Conservation (phyloP, 2,329 filamentous ascomycete genomes). For the Penicillium sp. region DNA sequence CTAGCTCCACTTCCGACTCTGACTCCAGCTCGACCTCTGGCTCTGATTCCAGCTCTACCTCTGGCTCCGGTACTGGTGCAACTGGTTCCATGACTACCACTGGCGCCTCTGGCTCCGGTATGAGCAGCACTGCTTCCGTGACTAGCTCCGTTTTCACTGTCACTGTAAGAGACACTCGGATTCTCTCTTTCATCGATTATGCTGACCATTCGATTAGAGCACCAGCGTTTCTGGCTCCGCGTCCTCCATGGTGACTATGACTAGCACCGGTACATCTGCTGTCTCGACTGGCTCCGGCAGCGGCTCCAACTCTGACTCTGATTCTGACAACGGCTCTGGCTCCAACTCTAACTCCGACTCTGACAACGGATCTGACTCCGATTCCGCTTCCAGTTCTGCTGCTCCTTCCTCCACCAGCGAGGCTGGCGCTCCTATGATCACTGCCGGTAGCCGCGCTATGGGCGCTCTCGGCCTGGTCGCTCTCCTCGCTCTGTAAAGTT, state of each 20-base stretch:
- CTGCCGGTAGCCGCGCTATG: constrained; percentile 33
- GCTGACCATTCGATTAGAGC: not conserved
- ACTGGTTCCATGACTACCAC: not conserved
- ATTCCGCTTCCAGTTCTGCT: constrained; percentile 11
- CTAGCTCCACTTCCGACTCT: not conserved
- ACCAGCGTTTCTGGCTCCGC: not conserved
- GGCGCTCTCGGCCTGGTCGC: constrained; percentile 46
- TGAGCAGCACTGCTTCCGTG: no score
- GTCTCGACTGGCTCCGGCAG: constrained; percentile 9
- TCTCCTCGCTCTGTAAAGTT: constrained; percentile 41
- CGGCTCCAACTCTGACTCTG: not conserved
- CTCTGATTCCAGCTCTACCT: not conserved
- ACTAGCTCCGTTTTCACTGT: not conserved
- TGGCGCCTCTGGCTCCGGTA: not conserved
- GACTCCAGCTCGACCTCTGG: not conserved
- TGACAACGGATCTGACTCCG: constrained; percentile 18
- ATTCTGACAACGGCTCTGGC: constrained; percentile 14
- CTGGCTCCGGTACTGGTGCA: not conserved
- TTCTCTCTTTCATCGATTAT: no score
- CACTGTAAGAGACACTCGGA: not conserved
- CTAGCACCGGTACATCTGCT: constrained; percentile 4
- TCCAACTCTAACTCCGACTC: constrained; percentile 24
- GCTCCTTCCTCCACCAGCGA: constrained; percentile 13
- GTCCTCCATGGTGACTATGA: not conserved
- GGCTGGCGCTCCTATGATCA: constrained; percentile 32